Base-by-base conservation (phyloP, 2,329 filamentous ascomycete species). In the Chrysosporium queenslandicum region DNA sequence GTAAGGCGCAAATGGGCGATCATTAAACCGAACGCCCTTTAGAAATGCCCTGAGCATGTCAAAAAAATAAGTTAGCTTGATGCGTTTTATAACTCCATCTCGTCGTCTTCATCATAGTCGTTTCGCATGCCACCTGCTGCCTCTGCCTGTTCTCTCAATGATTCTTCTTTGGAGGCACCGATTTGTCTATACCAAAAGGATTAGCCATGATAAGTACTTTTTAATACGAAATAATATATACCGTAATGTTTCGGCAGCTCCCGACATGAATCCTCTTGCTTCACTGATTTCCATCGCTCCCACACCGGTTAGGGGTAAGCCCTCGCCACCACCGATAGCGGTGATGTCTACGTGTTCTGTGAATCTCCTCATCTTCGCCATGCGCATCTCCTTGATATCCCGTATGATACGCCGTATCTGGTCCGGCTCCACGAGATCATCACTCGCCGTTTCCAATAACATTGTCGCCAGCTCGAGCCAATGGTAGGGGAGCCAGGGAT, bases 281-380 rank as follows among this genome's bases (percentile, higher is more conserved):
- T 97, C 91, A 0, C 86, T 85, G 45, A 97, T 75, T 72, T 98
- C 92, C 85, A 97, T 89, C 1, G 87, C 87, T 1, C 92, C 92
- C 0, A 97, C 86, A 20, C 91, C 91, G 46, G 82, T 83, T 65
- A 85, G 73, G 53, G 85, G 77, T 52, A 87, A 79, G n/a, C 90
- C 82, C 20, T 83, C 82, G 2, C 81, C 82, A 7, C 78, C 85
- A 18, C 78, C 79, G 25, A 60, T 63, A 9, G 68, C 65, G 6
- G 68, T 69, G 32, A 64, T 64, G 61, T 89, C 86, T 46, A 94
- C 70, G 36, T 82, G 79, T 34, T 81, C 78, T 12, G 87, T 82
- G 56, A 85, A 86, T 32, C 80, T 81, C 56, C 89, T 75, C 75
- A 95, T 83, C 74, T 97, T 97, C 48, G 89, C 87, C 66, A 90